Evolutionary conservation across 83 land plant genomes (phyloP), one percentile per base, ranked within the genome.

Genomic region (Diphasiastrum complanatum): DNA sequence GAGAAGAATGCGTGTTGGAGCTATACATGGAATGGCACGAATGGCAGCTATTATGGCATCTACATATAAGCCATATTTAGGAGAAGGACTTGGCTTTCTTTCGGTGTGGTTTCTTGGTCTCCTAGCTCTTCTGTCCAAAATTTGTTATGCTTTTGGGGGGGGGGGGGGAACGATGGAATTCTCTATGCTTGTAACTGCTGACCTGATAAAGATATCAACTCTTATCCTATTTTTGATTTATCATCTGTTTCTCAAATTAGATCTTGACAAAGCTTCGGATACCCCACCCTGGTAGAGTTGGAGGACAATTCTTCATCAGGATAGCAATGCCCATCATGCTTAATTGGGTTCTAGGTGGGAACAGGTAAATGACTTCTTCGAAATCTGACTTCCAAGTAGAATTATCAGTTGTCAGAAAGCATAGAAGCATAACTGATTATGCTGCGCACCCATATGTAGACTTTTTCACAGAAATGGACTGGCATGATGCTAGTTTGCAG

Each of bases 271-370:
- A 85, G 30, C 65, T 82, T 40, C 66, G 83, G 36, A 92, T 92
- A 47, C 96, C 95, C 30, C 98, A 92, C 77, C 98, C 98, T 16
- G 98, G 98, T 61, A 79, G 84, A 75, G 85, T 82, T 61, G 95
- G 84, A 53, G 98, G 96, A 24, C 78, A 85, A 67, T 49, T 83
- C 53, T 77, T 92, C 56, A 72, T 92, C 63, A 74, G 75, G 28
- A 32, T 71, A 23, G 81, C 74, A 20, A 88, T 92, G 98, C 96
- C 98, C 19, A 47, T 81, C 1, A 88, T 92, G 98, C 84, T 92
- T 2, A 75, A 64, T 37, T 92, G 98, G 98, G 87, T 92, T 27
- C 64, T 92, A 16, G 98, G 98, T 40, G 98, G 97, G 11, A 79
- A 86, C 73, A 86, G 93, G 93, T 87, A 53, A 65, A 37, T 16